Percentiles rank a stretch among this genome's conserved stretches.
Evolutionary conservation across 768 basidiomycete species (phyloP).

Genomic region (Solioccasus polychromus): DNA sequence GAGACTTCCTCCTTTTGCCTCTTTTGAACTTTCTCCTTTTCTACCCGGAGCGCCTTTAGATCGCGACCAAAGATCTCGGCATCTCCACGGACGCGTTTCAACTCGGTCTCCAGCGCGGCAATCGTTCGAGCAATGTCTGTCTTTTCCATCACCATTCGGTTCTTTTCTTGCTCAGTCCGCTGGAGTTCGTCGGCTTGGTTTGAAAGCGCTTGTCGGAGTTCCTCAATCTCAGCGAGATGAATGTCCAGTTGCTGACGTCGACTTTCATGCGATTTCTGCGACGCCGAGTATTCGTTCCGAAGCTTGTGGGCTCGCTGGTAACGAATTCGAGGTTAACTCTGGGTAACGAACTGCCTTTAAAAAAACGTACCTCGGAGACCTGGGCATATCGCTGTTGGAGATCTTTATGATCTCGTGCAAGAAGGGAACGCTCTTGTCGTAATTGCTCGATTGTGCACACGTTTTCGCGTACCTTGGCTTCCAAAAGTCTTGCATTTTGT

Average conservation of each 20-base stretch:
- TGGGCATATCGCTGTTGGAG: constrained; percentile 68
- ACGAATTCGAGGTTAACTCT: neutral
- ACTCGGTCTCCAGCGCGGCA: constrained; percentile 66
- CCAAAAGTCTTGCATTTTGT: constrained; percentile 69
- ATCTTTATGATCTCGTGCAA: constrained; percentile 67
- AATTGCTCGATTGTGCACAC: constrained; percentile 67
- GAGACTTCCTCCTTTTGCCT: constrained; percentile 53
- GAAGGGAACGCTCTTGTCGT: constrained; percentile 70
- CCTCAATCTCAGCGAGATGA: constrained; percentile 69
- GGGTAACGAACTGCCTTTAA: neutral
- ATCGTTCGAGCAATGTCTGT: constrained; percentile 65
- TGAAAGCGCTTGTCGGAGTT: constrained; percentile 66
- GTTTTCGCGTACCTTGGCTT: constrained; percentile 67
- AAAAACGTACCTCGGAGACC: constrained; percentile 56
- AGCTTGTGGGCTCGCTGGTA: constrained; percentile 59
- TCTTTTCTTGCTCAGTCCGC: constrained; percentile 60
- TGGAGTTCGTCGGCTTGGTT: constrained; percentile 62
- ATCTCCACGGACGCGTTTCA: constrained; percentile 70
- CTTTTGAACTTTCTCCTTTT: constrained; percentile 62
- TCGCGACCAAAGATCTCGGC: constrained; percentile 79
- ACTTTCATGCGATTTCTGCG: constrained; percentile 66
- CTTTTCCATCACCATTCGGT: constrained; percentile 59
- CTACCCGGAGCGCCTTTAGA: constrained; percentile 58
- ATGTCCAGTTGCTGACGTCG: constrained; percentile 73
- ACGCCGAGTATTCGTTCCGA: constrained; percentile 55